phyloP scores from a whole-genome alignment of 805 yeast genomes.

The Saturnispora mendoncae region DNA sequence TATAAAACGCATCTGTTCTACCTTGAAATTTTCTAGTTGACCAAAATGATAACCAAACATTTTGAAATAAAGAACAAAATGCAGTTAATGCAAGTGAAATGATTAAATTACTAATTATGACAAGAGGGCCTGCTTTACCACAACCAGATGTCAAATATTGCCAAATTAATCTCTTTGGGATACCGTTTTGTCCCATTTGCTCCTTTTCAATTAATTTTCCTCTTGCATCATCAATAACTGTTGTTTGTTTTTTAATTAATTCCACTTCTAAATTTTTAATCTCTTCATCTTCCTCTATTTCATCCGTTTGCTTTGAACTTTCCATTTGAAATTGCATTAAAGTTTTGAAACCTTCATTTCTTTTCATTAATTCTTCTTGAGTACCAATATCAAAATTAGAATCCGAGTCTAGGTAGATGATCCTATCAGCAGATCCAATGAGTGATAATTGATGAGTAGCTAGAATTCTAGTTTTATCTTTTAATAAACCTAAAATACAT shows the following conservation, averaged over 20 bases:
- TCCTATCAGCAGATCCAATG: slow-evolving; percentile 56
- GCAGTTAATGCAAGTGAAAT: slow-evolving; percentile 30
- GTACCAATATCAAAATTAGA: slow-evolving; percentile 55
- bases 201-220: slow-evolving; percentile 28
- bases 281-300: slow-evolving; percentile 25
- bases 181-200: slow-evolving; percentile 28
- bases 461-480: slow-evolving; percentile 53
- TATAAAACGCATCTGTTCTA: slow-evolving; percentile 45
- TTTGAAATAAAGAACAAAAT: slow-evolving; percentile 48
- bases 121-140: slow-evolving; percentile 34
- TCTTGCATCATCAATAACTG: slow-evolving; percentile 24
- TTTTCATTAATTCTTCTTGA: slow-evolving; percentile 38
- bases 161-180: slow-evolving; percentile 38
- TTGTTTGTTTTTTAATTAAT: slow-evolving; percentile 18
- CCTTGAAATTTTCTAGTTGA: slow-evolving; percentile 40
- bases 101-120: slow-evolving; percentile 18
- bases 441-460: slow-evolving; percentile 80
- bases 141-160: slow-evolving; percentile 48
- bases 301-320: slow-evolving; percentile 8
- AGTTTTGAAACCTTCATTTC: slow-evolving; percentile 39
- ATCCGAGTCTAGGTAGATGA: slow-evolving; percentile 58
- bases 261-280: slow-evolving; percentile 18
- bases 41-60: slow-evolving; percentile 84
- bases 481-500: slow-evolving; percentile 52
- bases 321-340: slow-evolving; percentile 36